Conservation (phyloP, 2,329 filamentous ascomycete genomes). For the Alternaria novae-zelandiae region DNA sequence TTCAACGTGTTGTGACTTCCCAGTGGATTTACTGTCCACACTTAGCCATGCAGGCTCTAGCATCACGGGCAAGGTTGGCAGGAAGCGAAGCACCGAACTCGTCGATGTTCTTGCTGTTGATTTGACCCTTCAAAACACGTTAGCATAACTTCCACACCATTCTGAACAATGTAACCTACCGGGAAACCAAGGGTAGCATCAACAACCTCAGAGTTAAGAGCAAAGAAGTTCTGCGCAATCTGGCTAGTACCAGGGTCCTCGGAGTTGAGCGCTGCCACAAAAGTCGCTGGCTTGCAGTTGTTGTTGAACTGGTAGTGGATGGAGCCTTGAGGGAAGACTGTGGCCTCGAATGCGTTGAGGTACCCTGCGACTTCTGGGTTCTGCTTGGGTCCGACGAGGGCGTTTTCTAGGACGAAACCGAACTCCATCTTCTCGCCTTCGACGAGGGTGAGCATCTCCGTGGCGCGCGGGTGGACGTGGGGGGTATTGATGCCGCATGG, state of each 20-base stretch:
- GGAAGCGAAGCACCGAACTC: conserved; percentile 51
- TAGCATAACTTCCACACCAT: background rate
- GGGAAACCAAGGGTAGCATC: conserved; percentile 49
- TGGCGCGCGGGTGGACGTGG: conserved; percentile 57
- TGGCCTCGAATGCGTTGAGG: conserved; percentile 52
- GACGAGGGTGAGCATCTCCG: conserved; percentile 56
- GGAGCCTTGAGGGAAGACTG: conserved; percentile 55
- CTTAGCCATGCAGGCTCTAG: conserved; percentile 61
- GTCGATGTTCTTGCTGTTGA: conserved; percentile 45
- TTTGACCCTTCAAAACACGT: background rate
- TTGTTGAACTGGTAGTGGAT: conserved; percentile 60
- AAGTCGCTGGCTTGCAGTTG: conserved; percentile 52
- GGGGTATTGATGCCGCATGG: conserved; percentile 57
- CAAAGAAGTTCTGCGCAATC: conserved; percentile 55
- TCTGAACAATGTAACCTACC: conserved; percentile 19
- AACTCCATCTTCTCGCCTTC: conserved; percentile 50
- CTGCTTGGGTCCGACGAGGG: conserved; percentile 41
- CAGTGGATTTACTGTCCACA: conserved; percentile 41
- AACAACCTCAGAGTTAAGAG: conserved; percentile 45
- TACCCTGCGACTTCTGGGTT: conserved; percentile 50
- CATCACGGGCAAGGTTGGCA: conserved; percentile 58
- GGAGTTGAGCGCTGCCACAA: conserved; percentile 53
- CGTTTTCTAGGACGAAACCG: conserved; percentile 57
- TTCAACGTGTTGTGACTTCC: background rate
- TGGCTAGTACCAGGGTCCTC: conserved; percentile 53